A percentile compares a stretch with the other conserved stretches of the same genome.
phyloP scores from a whole-genome alignment of 192 early-diverging fungal genomes.

The Cetraspora pellucida region DNA sequence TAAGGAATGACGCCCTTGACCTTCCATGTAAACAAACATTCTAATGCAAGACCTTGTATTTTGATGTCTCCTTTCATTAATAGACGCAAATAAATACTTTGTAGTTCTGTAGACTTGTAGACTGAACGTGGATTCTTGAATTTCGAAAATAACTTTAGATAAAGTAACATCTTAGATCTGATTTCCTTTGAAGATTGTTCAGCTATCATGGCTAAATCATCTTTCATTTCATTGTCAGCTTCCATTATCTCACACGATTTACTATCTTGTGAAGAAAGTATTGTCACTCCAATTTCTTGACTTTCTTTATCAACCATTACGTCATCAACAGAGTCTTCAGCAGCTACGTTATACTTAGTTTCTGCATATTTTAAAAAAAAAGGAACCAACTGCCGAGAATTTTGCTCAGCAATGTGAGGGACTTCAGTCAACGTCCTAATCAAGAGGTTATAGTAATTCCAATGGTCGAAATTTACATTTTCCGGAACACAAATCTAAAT shows the following conservation, averaged over 20 bases:
- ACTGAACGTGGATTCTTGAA: slow-evolving; percentile 64
- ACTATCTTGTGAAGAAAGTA: slow-evolving; percentile 31
- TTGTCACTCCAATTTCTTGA: slow-evolving; percentile 46
- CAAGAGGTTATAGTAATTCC: slow-evolving; percentile 67
- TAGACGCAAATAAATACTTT: slow-evolving; percentile 69
- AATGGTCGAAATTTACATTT: slow-evolving; percentile 64
- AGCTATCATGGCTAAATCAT: slow-evolving; percentile 26
- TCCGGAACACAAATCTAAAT: slow-evolving; percentile 39
- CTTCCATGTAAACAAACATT: slow-evolving; percentile 87
- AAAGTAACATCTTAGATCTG: slow-evolving; percentile 47
- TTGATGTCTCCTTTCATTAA: slow-evolving; percentile 79
- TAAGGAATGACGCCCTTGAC: slow-evolving; percentile 67
- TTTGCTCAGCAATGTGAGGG: slow-evolving; percentile 63
- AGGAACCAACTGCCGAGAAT: slow-evolving; percentile 61
- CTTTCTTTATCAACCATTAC: slow-evolving; percentile 43
- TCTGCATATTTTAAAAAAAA: slow-evolving; percentile 66
- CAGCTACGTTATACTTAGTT: slow-evolving; percentile 46
- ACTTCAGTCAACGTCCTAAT: slow-evolving; percentile 63
- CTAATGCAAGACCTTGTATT: slow-evolving; percentile 78
- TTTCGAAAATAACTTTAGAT: slow-evolving; percentile 66
- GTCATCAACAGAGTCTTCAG: slow-evolving; percentile 27
- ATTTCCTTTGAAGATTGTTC: slow-evolving; percentile 24
- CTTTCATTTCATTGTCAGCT: slow-evolving; percentile 1
- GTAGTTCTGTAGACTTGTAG: slow-evolving; percentile 55
- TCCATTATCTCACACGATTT: slow-evolving; percentile 35